These are phyloP conservation scores for Cenchrus purpureus DNA, from an alignment of 176 grass and related monocot species.

Conservation along the genomic window DNA sequence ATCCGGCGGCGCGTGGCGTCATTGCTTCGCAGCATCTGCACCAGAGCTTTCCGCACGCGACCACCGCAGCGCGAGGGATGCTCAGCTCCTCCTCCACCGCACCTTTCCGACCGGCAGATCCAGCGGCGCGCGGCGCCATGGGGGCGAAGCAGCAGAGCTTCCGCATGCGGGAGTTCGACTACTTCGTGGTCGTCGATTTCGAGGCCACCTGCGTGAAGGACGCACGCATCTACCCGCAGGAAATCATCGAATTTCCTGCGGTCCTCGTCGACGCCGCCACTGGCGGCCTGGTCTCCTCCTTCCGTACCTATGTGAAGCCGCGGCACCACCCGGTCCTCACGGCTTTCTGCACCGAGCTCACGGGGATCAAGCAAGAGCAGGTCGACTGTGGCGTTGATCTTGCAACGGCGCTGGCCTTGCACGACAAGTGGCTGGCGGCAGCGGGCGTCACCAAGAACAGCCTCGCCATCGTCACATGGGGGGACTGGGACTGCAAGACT, in stretches of 20 bases:
- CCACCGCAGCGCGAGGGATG: background rate
- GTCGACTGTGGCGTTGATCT: constrained; percentile 53
- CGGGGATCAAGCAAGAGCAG: too few relatives aligned
- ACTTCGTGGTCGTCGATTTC: constrained; percentile 73
- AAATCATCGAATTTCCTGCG: too few relatives aligned
- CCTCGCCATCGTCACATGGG: constrained; percentile 67
- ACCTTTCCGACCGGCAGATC: background rate
- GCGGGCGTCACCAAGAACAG: too few relatives aligned
- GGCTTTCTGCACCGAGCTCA: too few relatives aligned
- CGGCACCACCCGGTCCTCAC: constrained; percentile 49
- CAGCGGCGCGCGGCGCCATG: background rate
- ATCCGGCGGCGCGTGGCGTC: background rate
- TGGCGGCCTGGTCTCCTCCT: constrained; percentile 50
- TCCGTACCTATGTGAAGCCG: constrained; percentile 66
- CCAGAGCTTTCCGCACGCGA: background rate
- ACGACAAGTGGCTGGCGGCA: constrained; percentile 55
- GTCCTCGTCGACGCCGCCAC: constrained; percentile 15
- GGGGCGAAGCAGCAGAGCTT: constrained; percentile 6
- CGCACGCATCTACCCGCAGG: background rate
- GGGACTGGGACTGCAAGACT: constrained; percentile 61
- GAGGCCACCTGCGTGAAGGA: constrained; percentile 67
- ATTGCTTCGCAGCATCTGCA: background rate
- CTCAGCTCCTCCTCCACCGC: background rate
- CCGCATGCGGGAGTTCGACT: constrained; percentile 36
- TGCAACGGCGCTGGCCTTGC: constrained; percentile 58